phyloP scores from a whole-genome alignment of 164 flowering plant species.

The Amborella trichopoda region DNA sequence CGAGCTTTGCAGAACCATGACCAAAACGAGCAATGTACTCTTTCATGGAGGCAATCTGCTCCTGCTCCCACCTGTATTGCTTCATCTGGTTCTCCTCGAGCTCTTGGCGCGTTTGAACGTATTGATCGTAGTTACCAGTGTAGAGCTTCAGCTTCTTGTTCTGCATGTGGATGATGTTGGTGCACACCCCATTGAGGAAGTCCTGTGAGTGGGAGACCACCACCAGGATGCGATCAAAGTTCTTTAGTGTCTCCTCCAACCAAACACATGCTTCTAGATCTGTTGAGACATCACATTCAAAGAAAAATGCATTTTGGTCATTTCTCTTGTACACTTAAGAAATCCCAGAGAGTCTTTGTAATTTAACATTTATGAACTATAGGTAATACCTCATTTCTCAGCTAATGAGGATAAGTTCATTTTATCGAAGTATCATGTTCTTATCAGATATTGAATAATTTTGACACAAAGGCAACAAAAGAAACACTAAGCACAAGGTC shows the following conservation, averaged over 20 bases:
- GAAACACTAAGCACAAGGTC: too few species aligned
- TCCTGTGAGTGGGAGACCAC: conserved; percentile 96
- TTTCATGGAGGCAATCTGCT: conserved; percentile 84
- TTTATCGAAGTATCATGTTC: too few species aligned
- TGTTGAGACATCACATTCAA: too few species aligned
- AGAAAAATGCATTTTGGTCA: too few species aligned
- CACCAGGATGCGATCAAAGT: conserved; percentile 81
- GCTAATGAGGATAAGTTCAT: too few species aligned
- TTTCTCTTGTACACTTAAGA: too few species aligned
- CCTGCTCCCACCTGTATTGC: conserved; percentile 98
- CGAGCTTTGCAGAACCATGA: conserved; percentile 93
- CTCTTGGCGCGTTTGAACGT: conserved; percentile 86
- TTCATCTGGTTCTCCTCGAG: conserved; percentile 98
- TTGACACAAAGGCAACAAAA: too few species aligned
- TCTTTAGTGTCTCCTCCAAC: conserved; percentile 90
- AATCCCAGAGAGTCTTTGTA: too few species aligned
- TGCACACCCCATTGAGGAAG: conserved; percentile 90
- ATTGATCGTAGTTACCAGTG: conserved; percentile 89
- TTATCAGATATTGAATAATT: too few species aligned
- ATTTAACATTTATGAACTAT: too few species aligned
- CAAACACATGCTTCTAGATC: conserved; percentile 98
- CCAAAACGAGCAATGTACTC: conserved; percentile 97
- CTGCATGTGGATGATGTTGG: conserved; percentile 97
- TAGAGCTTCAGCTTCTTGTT: conserved; percentile 65
- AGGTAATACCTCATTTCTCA: too few species aligned